phyloP scores from a whole-genome alignment of 495 filamentous ascomycete genomes.

The Aspergillus taichungensis region DNA sequence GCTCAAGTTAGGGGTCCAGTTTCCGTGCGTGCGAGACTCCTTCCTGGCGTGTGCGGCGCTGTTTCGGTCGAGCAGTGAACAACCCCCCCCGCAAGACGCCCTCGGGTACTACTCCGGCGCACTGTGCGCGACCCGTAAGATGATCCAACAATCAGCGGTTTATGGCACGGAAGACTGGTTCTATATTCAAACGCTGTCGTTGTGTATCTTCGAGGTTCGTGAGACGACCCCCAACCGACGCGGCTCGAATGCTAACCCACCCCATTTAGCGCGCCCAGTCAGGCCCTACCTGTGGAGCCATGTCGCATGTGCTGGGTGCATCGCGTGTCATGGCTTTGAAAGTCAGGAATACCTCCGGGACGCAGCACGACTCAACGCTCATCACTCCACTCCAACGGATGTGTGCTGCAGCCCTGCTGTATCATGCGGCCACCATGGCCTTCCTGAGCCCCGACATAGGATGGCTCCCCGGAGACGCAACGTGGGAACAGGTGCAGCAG shows the following conservation, averaged over 20 bases:
- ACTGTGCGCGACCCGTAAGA: not conserved
- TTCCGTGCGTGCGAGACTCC: not conserved
- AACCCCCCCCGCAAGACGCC: not conserved
- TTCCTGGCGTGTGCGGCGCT: not conserved
- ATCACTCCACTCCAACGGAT: not conserved
- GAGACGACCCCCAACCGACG: not conserved
- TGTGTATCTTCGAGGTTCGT: conserved; percentile 2
- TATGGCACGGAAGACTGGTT: conserved; percentile 2
- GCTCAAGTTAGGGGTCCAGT: not conserved
- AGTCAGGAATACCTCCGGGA: not conserved
- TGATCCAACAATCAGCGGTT: not conserved
- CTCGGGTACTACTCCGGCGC: not conserved
- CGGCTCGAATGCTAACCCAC: not conserved
- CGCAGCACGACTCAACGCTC: not conserved
- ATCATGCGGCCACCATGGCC: not conserved
- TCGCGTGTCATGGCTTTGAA: conserved; percentile 1
- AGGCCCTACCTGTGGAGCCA: not conserved
- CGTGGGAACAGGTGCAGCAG: conserved; percentile 1
- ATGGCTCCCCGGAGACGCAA: not conserved
- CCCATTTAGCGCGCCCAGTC: not conserved
- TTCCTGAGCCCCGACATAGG: not conserved
- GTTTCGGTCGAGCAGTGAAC: not conserved
- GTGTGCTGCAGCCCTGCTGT: not conserved
- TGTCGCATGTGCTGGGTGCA: not conserved
- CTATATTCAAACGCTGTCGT: not conserved